phyloP scores from a whole-genome alignment of 129 eudicot genomes.

The Artemisia tridentata region DNA sequence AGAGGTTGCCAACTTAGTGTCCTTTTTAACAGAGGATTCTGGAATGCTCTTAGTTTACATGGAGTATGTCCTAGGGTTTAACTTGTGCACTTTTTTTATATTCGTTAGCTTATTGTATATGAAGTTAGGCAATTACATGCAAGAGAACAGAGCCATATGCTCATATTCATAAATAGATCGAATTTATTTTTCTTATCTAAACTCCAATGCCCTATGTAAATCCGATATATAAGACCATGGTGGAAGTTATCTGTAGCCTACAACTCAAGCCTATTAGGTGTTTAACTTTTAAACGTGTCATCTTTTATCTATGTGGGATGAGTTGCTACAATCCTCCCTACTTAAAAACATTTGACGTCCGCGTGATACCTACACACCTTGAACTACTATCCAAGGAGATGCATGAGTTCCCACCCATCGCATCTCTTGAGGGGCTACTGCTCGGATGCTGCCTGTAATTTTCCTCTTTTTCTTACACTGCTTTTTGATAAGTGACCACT shows the following conservation, averaged over 20 bases:
- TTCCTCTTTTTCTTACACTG: too few species aligned
- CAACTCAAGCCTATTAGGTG: not conserved
- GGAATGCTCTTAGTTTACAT: slow-evolving; percentile 2
- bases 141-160: not conserved
- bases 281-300: too few species aligned
- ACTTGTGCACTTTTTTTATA: not conserved
- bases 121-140: slow-evolving; percentile 3
- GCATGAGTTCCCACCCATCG: too few species aligned
- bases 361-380: too few species aligned
- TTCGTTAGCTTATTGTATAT: too few species aligned
- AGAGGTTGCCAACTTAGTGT: not conserved
- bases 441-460: too few species aligned
- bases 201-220: not conserved
- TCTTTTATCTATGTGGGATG: too few species aligned
- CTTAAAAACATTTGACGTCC: not conserved
- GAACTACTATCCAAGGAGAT: too few species aligned
- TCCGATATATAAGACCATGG: too few species aligned
- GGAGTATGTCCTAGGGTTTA: not conserved
- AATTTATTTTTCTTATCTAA: not conserved
- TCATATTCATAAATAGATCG: not conserved
- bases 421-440: too few species aligned
- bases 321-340: too few species aligned
- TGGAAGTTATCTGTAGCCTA: not conserved
- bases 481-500: too few species aligned
- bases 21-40: not conserved